Evolutionary conservation across 2,329 filamentous ascomycete species (phyloP), one percentile per base, ranked within the genome.

Genomic region (Epichloe scottii): DNA sequence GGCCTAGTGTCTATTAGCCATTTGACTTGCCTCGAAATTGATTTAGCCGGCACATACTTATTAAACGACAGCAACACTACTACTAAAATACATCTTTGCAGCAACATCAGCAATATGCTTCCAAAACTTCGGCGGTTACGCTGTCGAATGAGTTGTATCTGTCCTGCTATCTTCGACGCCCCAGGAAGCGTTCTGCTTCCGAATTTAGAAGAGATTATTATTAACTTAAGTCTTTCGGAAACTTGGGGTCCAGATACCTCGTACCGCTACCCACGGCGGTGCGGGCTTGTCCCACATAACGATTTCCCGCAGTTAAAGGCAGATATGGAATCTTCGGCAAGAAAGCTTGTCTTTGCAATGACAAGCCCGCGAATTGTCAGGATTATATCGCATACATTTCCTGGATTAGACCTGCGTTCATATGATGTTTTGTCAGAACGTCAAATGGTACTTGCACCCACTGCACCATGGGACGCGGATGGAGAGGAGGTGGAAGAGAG

Each of bases 221-320:
- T 54, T 26, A 54, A 54, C 42, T 37, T 54, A 4, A 54, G 52
- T 47, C 49, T 54, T 34, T 51, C 52, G 21, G 52, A 51, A 40
- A 48, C 33, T 23, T 23, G 21, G 21, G 21, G 21, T 5, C 4
- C 21, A 23, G 21, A 23, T 4, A 23, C 21, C 4, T 23, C 21
- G 21, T 23, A 23, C 21, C 21, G 21, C 21, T 23, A 23, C 21
- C 21, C 21, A 23, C 21, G 21, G 21, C 21, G 21, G 21, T 23
- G 21, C 1, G 19, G 30, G 43, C 17, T 0, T 40, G 19, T 44
- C 34, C 38, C 51, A 19, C 19, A 11, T 38, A 30, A 50, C 42
- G 40, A 30, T 47, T 49, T 53, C 42, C 41, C 19, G 15, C 51
- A 34, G 41, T 50, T 53, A 35, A 53, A 49, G 47, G 47, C 47